Base-by-base conservation (phyloP, 768 basidiomycete genomes). In the Hortiboletus flavorubellus region DNA sequence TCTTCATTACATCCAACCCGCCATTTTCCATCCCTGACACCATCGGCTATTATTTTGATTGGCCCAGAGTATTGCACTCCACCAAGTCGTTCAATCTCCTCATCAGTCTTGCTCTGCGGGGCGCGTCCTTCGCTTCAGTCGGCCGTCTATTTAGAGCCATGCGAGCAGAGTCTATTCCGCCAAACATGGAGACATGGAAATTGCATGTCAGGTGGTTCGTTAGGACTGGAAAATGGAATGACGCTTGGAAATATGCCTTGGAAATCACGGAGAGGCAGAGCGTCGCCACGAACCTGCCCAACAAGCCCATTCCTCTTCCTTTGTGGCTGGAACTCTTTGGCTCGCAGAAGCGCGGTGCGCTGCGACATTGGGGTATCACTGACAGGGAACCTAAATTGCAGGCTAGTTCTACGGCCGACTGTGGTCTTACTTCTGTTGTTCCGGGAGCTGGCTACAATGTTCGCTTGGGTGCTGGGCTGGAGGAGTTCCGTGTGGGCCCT, bases 261-360 rank as follows among this genome's bases (percentile, higher is more conserved):
- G 47, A 64, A 43, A 56, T 68, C 31, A 53, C 60, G 2, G 38
- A 49, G 23, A 45, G 54, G 53, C 58, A 35, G 30, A 48, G 39
- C 29, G 43, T 53, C 54, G 30, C 61, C 30, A 39, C 55, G 23
- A 51, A 38, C 7, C 31, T 30, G 10, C 46, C 38, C 26, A 41
- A 8, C 29, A 57, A 55, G 8, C 41, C 55, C 31, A 69, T 77
- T 33, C 80, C 78, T 29, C 72, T 82, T 29, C 64, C 70, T 5
- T 67, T 89, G 48, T 88, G 85, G 86, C 54, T 82, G 42, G 86
- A 89, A 58, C 80, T 89, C 59, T 79, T 82, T 59, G 74, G 76
- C 45, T 73, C 75, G 16, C 62, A 68, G 57, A 77, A 76, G 51
- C 68, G 72, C 48, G 72, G 74, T 44, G 73, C 69, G 6, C 58